Base-by-base conservation (phyloP, 345 rosid species). In the Eucalyptus curtisii region DNA sequence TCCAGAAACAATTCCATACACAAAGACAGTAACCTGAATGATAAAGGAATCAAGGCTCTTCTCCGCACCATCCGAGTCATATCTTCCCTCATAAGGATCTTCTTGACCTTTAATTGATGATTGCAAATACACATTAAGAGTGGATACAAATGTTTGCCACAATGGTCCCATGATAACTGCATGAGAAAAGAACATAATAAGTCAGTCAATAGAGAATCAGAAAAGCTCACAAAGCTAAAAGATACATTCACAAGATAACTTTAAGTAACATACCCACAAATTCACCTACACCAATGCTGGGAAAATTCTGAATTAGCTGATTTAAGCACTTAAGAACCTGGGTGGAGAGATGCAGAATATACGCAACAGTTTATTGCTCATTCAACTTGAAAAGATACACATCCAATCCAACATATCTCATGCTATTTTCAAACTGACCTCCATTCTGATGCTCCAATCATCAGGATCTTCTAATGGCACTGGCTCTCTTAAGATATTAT, bases 31-130 rank as follows among this genome's bases (percentile, higher is more conserved):
- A 87, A 96, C 99, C 98, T 97, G 99, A 89, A 96, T 90, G 90
- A 96, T 91, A 91, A 97, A 97, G 86, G 98, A 96, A 92, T 96
- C 99, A 91, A 97, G 96, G 92, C 98, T 95, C 91, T 90, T 96
- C 91, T 97, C 99, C 86, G 92, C 96, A 90, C 99, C 99, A 93
- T 97, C 99, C 19, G 99, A 97, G 90, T 97, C 99, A 90, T 97
- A 97, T 89, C 95, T 93, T 90, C 95, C 99, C 50, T 93, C 97
- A 91, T 90, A 96, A 37, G 97, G 86, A 92, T 96, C 96, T 92
- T 94, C 97, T 80, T 91, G 89, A 89, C 98, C 98, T 91, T 95
- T 94, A 89, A 96, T 76, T 94, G 99, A 94, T 40, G 98, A 95
- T 61, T 90, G 94, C 68, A 92, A 85, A 88, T 97, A 96, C 71